A percentile compares a stretch with the other conserved stretches of the same genome.
Conservation (phyloP, 352 stramenopile species). For the Phytophthora fragariaefolia region DNA sequence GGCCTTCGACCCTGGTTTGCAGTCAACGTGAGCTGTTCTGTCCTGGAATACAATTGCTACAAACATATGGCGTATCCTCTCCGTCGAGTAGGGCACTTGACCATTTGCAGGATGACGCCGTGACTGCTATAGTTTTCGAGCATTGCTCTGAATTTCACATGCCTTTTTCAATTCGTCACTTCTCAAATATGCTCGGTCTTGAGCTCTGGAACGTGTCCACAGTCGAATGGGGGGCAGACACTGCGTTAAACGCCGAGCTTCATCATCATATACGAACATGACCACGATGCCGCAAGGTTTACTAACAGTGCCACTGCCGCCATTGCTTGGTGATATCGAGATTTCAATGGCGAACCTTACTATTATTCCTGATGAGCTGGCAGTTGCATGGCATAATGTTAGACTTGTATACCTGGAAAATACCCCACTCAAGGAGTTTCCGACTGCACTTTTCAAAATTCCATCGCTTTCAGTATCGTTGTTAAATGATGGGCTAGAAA, state of each 20-base stretch:
- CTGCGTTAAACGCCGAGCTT: slow-evolving; percentile 38
- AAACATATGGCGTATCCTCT: slow-evolving; percentile 13
- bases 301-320: slow-evolving; percentile 35
- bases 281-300: slow-evolving; percentile 45
- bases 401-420: slow-evolving; percentile 47
- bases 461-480: slow-evolving; percentile 36
- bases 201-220: slow-evolving; percentile 69
- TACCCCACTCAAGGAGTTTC: slow-evolving; percentile 38
- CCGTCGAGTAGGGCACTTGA: slow-evolving; percentile 12
- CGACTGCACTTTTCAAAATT: slow-evolving; percentile 34
- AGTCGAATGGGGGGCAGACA: slow-evolving; percentile 38
- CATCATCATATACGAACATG: slow-evolving; percentile 65
- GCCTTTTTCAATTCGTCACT: slow-evolving; percentile 38
- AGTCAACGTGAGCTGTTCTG: slow-evolving; percentile 43
- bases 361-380: slow-evolving; percentile 32
- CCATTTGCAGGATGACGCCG: slow-evolving; percentile 34
- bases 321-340: slow-evolving; percentile 54
- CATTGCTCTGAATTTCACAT: slow-evolving; percentile 51
- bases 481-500: slow-evolving; percentile 29
- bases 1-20: slow-evolving; percentile 50
- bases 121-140: slow-evolving; percentile 47
- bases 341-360: slow-evolving; percentile 50
- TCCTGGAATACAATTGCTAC: slow-evolving; percentile 47
- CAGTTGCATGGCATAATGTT: slow-evolving; percentile 34
- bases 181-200: slow-evolving; percentile 55